Evolutionary conservation across 768 basidiomycete genomes (phyloP), one percentile per base, ranked within the genome.

Genomic region (Hemileccinum impolitum): DNA sequence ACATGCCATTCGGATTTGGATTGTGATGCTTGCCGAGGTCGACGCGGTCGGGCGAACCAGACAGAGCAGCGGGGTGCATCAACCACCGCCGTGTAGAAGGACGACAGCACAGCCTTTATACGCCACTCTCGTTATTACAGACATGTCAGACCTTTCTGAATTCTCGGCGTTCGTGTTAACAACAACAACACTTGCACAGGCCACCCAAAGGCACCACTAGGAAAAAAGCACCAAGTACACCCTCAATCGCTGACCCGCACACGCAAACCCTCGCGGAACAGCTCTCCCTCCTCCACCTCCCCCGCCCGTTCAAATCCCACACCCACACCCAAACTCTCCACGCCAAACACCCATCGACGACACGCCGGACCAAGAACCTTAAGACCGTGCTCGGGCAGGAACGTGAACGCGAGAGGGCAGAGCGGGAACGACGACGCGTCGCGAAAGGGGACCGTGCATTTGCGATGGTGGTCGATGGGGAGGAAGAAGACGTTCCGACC

Each of bases 351-450:
- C 28, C 28, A 8, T 30, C 28, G 7, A 30, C 28, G 28, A 87
- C 81, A 51, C 75, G 88, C 8, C 75, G 89, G 18, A 80, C 86
- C 18, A 90, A 88, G 72, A 89, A 90, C 55, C 63, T 90, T 59
- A 93, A 92, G 68, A 75, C 81, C 3, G 83, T 93, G 2, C 72
- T 93, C 18, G 77, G 78, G 1, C 85, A 88, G 55, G 90, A 92
- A 61, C 78, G 87, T 6, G 90, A 93, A 56, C 76, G 85, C 1
- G 87, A 90, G 53, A 73, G 80, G n/a, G 62, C 73, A 28, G 85
- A 85, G 48, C 72, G 86, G 6, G 88, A 90, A 58, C 69, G 73
- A 11, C 69, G 76, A 52, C 70, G 81, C 32, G 65, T 70, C 78
- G 56, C 74, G 68, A 42, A 74, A 76, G 37, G 76, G 36, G 77